Evolutionary conservation across 2,329 filamentous ascomycete species (phyloP), one percentile per base, ranked within the genome.

Genomic region (Colletotrichum sp.): DNA sequence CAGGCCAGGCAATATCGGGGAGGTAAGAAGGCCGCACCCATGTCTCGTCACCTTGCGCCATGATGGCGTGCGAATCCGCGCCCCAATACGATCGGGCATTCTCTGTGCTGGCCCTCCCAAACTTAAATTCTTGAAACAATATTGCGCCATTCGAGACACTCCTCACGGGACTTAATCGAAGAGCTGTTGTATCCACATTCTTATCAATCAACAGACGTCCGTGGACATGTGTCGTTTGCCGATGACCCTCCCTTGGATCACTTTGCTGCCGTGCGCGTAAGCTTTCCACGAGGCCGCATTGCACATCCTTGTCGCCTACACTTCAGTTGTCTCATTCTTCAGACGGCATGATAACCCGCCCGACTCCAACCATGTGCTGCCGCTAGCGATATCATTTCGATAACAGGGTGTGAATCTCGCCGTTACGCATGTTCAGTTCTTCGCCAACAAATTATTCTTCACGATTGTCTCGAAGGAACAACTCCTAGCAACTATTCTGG

Each of bases 41-140:
- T 55, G 18, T 71, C 68, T 71, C 68, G 70, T 73, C 55, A 75
- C 30, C 24, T 73, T 72, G 69, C 73, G 55, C 69, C 64, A 73
- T 73, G 57, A 75, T 75, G 69, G 73, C 73, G 73, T 73, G 73
- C 73, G 70, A 68, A 68, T 26, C 39, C 43, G 69, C 32, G 18
- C 36, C 14, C 14, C 66, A 64, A 28, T 18, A 14, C 55, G 43
- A 52, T 30, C 32, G 7, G 21, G 63, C 26, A 64, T 48, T 16
- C 9, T 26, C 26, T 64, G 21, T 57, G 32, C 39, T 57, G n/a
- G 57, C 10, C 57, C 26, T 59, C 24, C 21, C 9, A 32, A 57
- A 43, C 24, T 72, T 4, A 48, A 63, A 16, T 48, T 48, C 21
- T 30, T 72, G 63, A 72, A 75, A 75, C 73, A 75, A 9, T 16